phyloP scores from a whole-genome alignment of 2,329 filamentous ascomycete species.

The Talaromyces amestolkiae region DNA sequence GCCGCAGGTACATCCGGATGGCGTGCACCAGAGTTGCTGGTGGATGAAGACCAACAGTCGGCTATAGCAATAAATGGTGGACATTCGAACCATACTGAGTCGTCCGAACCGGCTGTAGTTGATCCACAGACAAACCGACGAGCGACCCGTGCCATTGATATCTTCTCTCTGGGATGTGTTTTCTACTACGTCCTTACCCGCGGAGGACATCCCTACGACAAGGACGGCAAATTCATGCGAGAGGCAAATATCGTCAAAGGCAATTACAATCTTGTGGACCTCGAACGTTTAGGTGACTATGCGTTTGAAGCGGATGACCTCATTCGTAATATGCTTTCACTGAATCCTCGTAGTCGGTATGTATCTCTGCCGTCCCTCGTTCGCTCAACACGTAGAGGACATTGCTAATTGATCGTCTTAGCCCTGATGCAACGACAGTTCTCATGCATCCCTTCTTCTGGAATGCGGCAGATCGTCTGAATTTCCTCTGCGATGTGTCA shows the following conservation, averaged over 20 bases:
- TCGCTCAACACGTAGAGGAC: neutral
- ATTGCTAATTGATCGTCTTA: conserved; percentile 24
- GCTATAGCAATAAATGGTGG: conserved; percentile 23
- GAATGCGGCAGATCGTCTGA: conserved; percentile 80
- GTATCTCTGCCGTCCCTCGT: conserved; percentile 19
- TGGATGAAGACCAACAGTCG: conserved; percentile 67
- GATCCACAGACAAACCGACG: conserved; percentile 64
- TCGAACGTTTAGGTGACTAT: conserved; percentile 77
- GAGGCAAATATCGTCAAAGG: conserved; percentile 97
- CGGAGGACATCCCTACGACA: conserved; percentile 89
- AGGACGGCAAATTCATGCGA: conserved; percentile 89
- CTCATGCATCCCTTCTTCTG: conserved; percentile 97
- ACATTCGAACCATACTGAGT: conserved; percentile 42
- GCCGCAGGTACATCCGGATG: conserved; percentile 92
- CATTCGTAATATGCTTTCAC: conserved; percentile 74
- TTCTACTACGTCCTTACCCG: conserved; percentile 98
- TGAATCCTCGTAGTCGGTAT: conserved; percentile 60
- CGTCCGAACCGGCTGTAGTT: conserved; percentile 53
- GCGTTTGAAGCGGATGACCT: conserved; percentile 84
- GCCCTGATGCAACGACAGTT: conserved; percentile 72
- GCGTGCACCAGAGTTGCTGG: conserved; percentile 89
- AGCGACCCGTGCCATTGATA: conserved; percentile 93
- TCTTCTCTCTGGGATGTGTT: conserved; percentile 95
- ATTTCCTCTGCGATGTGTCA: conserved; percentile 92
- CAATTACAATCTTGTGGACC: conserved; percentile 66